phyloP scores from a whole-genome alignment of 2,329 filamentous ascomycete species.

The Uncinocarpus reesii region DNA sequence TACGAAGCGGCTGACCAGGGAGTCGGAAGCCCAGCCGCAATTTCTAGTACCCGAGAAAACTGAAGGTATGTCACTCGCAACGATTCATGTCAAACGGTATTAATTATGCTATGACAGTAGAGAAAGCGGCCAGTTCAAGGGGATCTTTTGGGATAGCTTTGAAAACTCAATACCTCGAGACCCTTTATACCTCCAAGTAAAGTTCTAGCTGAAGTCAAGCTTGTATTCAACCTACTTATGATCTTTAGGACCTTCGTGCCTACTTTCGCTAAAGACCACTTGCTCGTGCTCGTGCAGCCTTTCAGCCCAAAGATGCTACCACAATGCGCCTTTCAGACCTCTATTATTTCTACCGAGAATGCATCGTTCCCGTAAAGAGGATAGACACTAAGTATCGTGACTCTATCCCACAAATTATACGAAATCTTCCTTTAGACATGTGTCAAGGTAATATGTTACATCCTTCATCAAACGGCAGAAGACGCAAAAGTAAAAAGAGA shows the following conservation, averaged over 20 bases:
- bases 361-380: conserved; percentile 37
- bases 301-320: conserved; percentile 24
- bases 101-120: not conserved
- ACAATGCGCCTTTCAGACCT: conserved; percentile 23
- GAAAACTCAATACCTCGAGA: conserved; percentile 35
- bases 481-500: conserved; percentile 23
- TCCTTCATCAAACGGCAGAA: conserved; percentile 26
- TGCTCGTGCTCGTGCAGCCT: conserved; percentile 36
- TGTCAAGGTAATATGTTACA: conserved; percentile 28
- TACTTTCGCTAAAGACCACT: conserved; percentile 44
- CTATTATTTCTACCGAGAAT: conserved; percentile 33
- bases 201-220: conserved; percentile 3
- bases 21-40: not conserved
- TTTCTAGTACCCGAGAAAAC: not conserved
- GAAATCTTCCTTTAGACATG: conserved; percentile 28
- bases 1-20: conserved; percentile 2
- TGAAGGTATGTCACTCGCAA: not conserved
- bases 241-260: conserved; percentile 38
- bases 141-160: conserved; percentile 29
- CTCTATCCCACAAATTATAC: conserved; percentile 33
- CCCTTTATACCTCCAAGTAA: conserved; percentile 38
- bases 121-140: conserved; percentile 19
- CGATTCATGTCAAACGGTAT: not conserved
- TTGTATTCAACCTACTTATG: conserved; percentile 15
- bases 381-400: conserved; percentile 41